Evolutionary conservation across 176 grass and related monocot species (phyloP), one percentile per base, ranked within the genome.

Genomic region (Hordeum marinum): DNA sequence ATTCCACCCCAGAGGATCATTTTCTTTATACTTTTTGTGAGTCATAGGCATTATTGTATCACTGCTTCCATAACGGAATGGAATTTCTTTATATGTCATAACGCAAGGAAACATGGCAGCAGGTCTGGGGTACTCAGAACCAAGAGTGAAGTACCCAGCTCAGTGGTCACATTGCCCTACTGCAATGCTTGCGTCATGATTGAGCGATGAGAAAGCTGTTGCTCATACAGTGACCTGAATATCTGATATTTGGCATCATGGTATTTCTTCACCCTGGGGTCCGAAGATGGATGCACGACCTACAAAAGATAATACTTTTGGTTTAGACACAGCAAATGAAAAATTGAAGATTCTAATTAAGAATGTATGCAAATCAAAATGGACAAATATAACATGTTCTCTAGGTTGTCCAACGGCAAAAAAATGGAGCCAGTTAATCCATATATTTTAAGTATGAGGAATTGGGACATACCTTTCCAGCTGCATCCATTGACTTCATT

Each of bases 401-500:
- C 34, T 82, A 17, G 3, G 42, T 5, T 55, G 10, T 73, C 29
- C 20, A 14, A 67, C 32, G 4, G 41, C 42, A 32, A 36, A 52
- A 55, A 67, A 52, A 21, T 59, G n/a, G 42, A 77, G 55, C 11
- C 23, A 75, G 10, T 21, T 43, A 32, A 34, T 48, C 32, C 10
- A 35, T 71, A 21, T 72, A 17, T 24, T 8, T 7, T 13, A 85
- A 45, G 15, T 9, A 66, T 24, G 13, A 85, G 34, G 4, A 27
- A 25, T 24, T 62, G 83, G 70, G 5, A 78, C 54, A 72, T 89
- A 89, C 93, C 88, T 94, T 77, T 29, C 96, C 93, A 66, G 93
- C 83, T 84, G 93, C 96, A 92, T 96, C 94, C 78, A 98, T 77
- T 9, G 82, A 84, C 89, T 94, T 94, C 93, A 98, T 98, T 15